Evolutionary conservation across 345 rosid genomes (phyloP).

Genomic region (Hibiscus trionum): DNA sequence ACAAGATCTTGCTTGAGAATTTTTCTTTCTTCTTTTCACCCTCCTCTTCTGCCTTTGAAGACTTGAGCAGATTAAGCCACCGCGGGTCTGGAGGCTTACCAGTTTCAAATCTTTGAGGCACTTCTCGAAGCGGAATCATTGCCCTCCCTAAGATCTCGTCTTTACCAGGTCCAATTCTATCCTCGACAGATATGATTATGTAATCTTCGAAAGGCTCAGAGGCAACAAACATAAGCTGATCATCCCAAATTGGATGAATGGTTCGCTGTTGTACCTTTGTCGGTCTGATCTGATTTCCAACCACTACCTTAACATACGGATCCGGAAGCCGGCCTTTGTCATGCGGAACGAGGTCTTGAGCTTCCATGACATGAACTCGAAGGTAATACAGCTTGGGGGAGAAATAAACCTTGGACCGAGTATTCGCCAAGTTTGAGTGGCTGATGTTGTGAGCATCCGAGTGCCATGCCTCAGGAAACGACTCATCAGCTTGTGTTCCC

Average conservation of each 20-base stretch:
- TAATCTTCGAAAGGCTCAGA: constrained; percentile 86
- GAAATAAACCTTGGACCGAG: constrained; percentile 83
- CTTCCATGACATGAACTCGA: constrained; percentile 64
- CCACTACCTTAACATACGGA: constrained; percentile 41
- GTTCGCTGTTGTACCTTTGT: constrained; percentile 48
- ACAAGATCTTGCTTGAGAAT: constrained; percentile 75
- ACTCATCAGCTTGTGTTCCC: constrained; percentile 96
- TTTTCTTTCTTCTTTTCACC: constrained; percentile 70
- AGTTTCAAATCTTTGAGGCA: constrained; percentile 49
- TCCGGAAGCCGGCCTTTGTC: constrained; percentile 64
- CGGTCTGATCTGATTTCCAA: constrained; percentile 55
- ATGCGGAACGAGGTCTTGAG: constrained; percentile 72
- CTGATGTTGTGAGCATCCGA: constrained; percentile 81
- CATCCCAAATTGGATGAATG: constrained; percentile 65
- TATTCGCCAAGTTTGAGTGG: constrained; percentile 60
- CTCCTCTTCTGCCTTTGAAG: constrained; percentile 37
- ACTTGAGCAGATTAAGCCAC: constrained; percentile 66
- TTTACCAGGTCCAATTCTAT: constrained; percentile 62
- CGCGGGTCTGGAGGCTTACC: constrained; percentile 50
- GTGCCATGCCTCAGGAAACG: constrained; percentile 97
- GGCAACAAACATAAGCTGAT: constrained; percentile 85
- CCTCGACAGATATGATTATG: constrained; percentile 59
- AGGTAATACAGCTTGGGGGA: constrained; percentile 89
- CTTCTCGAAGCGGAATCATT: constrained; percentile 35
- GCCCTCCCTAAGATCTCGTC: constrained; percentile 63